Conservation (phyloP, 2,329 filamentous ascomycete species). For the Colletotrichum orchidophilum region DNA sequence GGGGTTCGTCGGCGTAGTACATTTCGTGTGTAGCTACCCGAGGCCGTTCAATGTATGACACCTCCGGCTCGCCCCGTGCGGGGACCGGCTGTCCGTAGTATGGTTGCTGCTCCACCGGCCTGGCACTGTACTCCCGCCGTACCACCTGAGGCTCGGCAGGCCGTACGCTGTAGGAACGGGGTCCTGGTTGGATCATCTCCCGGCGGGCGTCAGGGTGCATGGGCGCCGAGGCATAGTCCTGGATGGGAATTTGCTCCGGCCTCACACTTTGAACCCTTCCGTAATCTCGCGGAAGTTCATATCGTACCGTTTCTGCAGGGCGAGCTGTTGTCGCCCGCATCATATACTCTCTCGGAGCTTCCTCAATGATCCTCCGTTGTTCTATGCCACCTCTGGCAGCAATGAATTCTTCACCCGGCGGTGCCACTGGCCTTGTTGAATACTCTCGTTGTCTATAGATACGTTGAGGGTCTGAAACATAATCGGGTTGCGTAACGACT, state of each 20-base stretch:
- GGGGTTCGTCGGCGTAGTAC: constrained; percentile 54
- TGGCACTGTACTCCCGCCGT: constrained; percentile 52
- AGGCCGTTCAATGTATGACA: constrained; percentile 56
- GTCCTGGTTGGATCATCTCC: constrained; percentile 41
- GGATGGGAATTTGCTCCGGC: constrained; percentile 49
- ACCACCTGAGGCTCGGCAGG: constrained; percentile 41
- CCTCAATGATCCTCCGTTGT: constrained; percentile 54
- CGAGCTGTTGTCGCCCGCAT: constrained; percentile 67
- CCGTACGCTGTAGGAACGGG: constrained; percentile 45
- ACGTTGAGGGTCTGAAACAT: constrained; percentile 60
- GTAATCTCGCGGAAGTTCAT: constrained; percentile 53
- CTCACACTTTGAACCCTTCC: constrained; percentile 54
- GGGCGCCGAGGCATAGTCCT: constrained; percentile 57
- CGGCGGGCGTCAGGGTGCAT: constrained; percentile 50
- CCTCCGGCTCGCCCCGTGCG: constrained; percentile 46
- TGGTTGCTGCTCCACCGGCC: constrained; percentile 48
- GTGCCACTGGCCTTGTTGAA: constrained; percentile 57
- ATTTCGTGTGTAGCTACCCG: constrained; percentile 52
- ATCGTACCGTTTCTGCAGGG: constrained; percentile 57
- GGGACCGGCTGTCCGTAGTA: constrained; percentile 52
- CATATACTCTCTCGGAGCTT: constrained; percentile 61
- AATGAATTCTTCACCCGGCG: constrained; percentile 56
- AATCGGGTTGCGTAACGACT: constrained; percentile 71
- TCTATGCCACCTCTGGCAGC: constrained; percentile 55
- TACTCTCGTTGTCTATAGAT: constrained; percentile 68